Evolutionary conservation across 805 yeast species (phyloP).

Genomic region (Debaryomyces hansenii): DNA sequence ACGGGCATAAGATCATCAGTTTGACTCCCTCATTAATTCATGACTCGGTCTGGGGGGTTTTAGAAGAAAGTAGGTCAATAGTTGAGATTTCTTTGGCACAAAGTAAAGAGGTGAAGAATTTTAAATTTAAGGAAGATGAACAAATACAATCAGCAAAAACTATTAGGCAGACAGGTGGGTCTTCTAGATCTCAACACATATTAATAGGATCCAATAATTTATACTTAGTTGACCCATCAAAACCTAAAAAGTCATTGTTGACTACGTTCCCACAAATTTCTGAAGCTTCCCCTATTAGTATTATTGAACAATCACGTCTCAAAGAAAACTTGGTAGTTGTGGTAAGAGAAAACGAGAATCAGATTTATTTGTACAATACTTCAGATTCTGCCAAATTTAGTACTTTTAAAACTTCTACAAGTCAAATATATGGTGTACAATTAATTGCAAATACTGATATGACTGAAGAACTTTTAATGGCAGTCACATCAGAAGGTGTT

Average conservation of each 20-base stretch:
- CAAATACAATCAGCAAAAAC: conserved; percentile 20
- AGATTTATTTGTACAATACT: conserved; percentile 33
- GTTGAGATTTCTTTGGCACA: conserved; percentile 25
- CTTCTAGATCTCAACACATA: conserved; percentile 10
- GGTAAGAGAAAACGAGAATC: conserved; percentile 25
- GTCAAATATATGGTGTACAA: conserved; percentile 23
- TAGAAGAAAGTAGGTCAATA: conserved; percentile 10
- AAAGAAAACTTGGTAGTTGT: conserved; percentile 33
- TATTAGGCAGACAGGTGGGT: conserved; percentile 11
- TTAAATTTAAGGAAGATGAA: conserved; percentile 20
- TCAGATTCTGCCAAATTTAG: conserved; percentile 24
- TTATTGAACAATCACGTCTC: conserved; percentile 31
- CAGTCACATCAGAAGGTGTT: conserved; percentile 30
- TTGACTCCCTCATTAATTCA: conserved; percentile 13
- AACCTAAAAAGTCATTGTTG: conserved; percentile 22
- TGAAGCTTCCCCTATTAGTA: conserved; percentile 29
- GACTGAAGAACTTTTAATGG: conserved; percentile 21
- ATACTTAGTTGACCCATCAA: conserved; percentile 27
- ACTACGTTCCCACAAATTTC: conserved; percentile 31
- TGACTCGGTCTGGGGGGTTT: conserved; percentile 24
- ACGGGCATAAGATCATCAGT: conserved; percentile 18
- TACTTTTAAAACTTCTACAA: conserved; percentile 33
- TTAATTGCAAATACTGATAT: conserved; percentile 13
- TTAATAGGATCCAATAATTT: conserved; percentile 28
- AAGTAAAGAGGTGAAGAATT: conserved; percentile 20